Evolutionary conservation across 441 rosid genomes (phyloP).

Genomic region (Gossypium lobatum): DNA sequence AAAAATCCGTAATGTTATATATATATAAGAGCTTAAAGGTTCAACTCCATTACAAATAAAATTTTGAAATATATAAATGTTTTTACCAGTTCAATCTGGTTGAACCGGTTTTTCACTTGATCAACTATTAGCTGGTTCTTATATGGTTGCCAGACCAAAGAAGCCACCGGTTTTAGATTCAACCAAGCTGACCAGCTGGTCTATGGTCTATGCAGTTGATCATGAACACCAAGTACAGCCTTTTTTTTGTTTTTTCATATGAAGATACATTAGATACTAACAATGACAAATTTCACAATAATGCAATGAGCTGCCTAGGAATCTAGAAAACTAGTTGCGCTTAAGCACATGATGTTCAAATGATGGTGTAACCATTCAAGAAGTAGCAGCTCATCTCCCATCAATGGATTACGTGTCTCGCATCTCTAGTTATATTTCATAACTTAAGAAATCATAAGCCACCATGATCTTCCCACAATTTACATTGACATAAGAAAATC

Average conservation of each 20-base stretch:
- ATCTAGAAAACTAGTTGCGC: neutral
- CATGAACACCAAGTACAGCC: neutral
- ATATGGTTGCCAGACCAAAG: neutral
- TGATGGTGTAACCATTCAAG: neutral
- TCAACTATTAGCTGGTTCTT: neutral
- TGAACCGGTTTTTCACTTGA: no score
- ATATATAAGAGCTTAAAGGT: no score
- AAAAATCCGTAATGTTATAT: no score
- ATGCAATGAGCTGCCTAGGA: neutral
- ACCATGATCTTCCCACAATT: neutral
- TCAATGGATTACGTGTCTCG: neutral
- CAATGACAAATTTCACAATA: neutral
- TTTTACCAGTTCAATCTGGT: no score
- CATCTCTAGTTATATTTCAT: neutral
- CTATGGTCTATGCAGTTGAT: neutral
- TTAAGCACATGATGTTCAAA: neutral
- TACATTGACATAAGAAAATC: neutral
- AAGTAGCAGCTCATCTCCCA: neutral
- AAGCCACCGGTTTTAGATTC: neutral
- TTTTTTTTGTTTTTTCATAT: neutral
- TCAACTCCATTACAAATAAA: neutral
- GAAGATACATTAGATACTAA: neutral
- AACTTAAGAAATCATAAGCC: conserved; percentile 2
- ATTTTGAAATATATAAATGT: neutral
- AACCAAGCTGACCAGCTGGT: neutral